A percentile compares a stretch with the other conserved stretches of the same genome.
Conservation (phyloP, 1,284 basidiomycete genomes). For the Fomes fomentarius region DNA sequence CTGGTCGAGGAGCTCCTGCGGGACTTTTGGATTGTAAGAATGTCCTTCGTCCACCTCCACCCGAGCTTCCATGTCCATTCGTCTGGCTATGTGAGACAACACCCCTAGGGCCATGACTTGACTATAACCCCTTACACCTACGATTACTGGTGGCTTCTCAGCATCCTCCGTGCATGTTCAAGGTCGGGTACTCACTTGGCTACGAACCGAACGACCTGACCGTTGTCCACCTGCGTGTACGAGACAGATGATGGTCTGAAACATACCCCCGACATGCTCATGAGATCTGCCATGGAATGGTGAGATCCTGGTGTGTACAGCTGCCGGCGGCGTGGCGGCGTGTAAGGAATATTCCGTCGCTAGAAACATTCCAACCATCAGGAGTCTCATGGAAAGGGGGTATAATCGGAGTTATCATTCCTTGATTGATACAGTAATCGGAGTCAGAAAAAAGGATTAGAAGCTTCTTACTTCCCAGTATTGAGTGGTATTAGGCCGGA, state of each 20-base stretch:
- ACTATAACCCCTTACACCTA: neutral
- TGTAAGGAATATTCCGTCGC: too few relatives aligned
- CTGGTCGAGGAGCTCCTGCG: conserved; percentile 38
- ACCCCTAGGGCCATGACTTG: conserved; percentile 8
- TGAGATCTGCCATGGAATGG: too few relatives aligned
- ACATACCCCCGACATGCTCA: neutral
- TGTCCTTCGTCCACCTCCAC: too few relatives aligned
- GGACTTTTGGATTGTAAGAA: too few relatives aligned
- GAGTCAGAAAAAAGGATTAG: conserved; percentile 13
- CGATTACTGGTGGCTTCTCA: neutral
- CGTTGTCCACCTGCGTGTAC: neutral
- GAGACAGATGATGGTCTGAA: conserved; percentile 3
- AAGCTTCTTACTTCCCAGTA: conserved; percentile 15
- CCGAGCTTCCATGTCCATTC: too few relatives aligned
- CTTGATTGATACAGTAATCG: too few relatives aligned
- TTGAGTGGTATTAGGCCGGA: conserved; percentile 3
- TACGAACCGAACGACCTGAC: neutral
- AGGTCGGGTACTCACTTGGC: neutral
- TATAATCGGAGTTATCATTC: too few relatives aligned
- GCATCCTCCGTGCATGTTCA: neutral
- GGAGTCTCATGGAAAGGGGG: neutral
- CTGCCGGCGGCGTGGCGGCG: too few relatives aligned
- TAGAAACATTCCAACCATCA: too few relatives aligned
- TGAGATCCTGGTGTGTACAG: too few relatives aligned
- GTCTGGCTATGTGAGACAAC: too few relatives aligned